Conservation (phyloP, 2,329 filamentous ascomycete species). For the Neofusicoccum laricinum region DNA sequence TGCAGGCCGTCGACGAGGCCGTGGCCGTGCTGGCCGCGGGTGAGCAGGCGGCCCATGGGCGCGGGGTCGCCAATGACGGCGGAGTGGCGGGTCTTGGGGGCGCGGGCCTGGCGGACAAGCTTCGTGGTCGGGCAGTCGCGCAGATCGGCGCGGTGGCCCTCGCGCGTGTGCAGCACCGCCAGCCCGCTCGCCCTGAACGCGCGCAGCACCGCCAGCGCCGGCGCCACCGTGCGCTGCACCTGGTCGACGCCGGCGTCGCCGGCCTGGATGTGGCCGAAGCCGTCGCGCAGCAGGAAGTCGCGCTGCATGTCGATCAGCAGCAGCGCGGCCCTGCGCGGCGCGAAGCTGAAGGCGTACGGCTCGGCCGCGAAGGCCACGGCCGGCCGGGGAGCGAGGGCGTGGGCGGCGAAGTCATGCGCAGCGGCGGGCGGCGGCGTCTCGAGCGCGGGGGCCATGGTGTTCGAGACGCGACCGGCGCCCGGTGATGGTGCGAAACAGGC, state of each 20-base stretch:
- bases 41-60: conserved; percentile 56
- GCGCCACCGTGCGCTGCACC: conserved; percentile 45
- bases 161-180: conserved; percentile 49
- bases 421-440: neutral
- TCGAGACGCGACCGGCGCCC: neutral
- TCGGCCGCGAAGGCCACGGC: conserved; percentile 23
- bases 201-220: conserved; percentile 39
- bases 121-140: conserved; percentile 56
- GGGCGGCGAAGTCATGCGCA: neutral
- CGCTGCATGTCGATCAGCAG: conserved; percentile 57
- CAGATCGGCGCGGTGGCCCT: conserved; percentile 54
- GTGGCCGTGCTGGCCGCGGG: conserved; percentile 57
- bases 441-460: neutral
- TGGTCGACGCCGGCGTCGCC: conserved; percentile 45
- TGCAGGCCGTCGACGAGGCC: conserved; percentile 56
- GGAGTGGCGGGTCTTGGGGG: conserved; percentile 35
- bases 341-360: conserved; percentile 40
- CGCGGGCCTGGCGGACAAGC: conserved; percentile 51
- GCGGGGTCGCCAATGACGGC: conserved; percentile 52
- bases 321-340: conserved; percentile 46
- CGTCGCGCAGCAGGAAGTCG: conserved; percentile 49
- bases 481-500: neutral
- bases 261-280: conserved; percentile 46
- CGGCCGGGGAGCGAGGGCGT: neutral
- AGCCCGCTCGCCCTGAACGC: conserved; percentile 41